A percentile compares a stretch with the other conserved stretches of the same genome.
phyloP scores from a whole-genome alignment of 2,329 filamentous ascomycete genomes.

The Plectosphaerella plurivora region DNA sequence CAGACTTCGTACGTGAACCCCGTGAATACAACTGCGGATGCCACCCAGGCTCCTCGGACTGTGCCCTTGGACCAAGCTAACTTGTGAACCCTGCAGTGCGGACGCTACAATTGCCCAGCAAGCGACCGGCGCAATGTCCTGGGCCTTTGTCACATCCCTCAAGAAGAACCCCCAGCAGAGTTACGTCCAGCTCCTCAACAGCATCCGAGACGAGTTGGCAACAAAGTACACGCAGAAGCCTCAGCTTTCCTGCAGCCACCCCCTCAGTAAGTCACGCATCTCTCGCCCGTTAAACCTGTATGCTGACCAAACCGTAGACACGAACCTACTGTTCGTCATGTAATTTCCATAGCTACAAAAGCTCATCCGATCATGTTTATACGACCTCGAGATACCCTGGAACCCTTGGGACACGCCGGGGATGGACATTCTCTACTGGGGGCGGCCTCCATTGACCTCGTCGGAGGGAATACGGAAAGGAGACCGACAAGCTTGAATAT shows the following conservation, averaged over 20 bases:
- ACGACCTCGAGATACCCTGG: not conserved
- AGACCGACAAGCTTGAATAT: too few species aligned
- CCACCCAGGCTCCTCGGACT: too few species aligned
- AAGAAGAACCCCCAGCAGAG: slow-evolving; percentile 93
- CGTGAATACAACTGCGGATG: too few species aligned
- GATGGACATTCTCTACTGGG: too few species aligned
- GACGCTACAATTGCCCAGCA: slow-evolving; percentile 85
- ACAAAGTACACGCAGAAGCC: slow-evolving; percentile 92
- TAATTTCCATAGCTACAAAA: slow-evolving; percentile 21
- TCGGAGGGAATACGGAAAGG: too few species aligned
- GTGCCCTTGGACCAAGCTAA: too few species aligned
- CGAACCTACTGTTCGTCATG: slow-evolving; percentile 60
- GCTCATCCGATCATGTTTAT: not conserved
- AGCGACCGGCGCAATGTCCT: slow-evolving; percentile 97
- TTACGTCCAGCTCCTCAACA: slow-evolving; percentile 94
- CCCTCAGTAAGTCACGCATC: slow-evolving; percentile 61
- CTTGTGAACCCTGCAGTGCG: slow-evolving; percentile 51
- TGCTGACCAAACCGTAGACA: slow-evolving; percentile 37
- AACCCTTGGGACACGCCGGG: too few species aligned
- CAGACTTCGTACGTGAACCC: slow-evolving; percentile 80
- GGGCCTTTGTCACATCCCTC: slow-evolving; percentile 87
- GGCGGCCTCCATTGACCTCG: too few species aligned
- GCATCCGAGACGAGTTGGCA: slow-evolving; percentile 82
- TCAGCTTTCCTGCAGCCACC: slow-evolving; percentile 94
- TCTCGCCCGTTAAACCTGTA: not conserved